Conservation (phyloP, 202 grass and related monocot genomes). For the Eragrostis tef region DNA sequence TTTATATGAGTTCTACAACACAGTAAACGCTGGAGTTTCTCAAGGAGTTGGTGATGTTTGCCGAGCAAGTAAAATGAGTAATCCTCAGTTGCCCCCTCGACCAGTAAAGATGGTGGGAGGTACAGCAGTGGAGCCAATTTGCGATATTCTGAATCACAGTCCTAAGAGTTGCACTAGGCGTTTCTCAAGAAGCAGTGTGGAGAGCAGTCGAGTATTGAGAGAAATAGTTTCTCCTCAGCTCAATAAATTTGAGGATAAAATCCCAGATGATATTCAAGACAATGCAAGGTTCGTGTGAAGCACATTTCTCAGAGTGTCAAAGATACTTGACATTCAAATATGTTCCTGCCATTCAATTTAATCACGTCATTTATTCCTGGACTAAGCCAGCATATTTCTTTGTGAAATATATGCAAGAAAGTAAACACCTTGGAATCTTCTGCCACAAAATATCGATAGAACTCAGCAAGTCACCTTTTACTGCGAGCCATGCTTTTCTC, state of each 20-base stretch:
- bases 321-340: neutral
- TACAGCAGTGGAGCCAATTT: slow-evolving; percentile 52
- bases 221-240: slow-evolving; percentile 67
- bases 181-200: slow-evolving; percentile 60
- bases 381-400: slow-evolving; percentile 5
- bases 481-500: neutral
- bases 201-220: slow-evolving; percentile 59
- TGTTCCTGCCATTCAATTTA: neutral
- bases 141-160: slow-evolving; percentile 56
- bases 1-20: slow-evolving; percentile 93
- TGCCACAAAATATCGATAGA: slow-evolving; percentile 1
- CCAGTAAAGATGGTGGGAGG: slow-evolving; percentile 43
- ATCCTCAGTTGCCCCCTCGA: slow-evolving; percentile 55
- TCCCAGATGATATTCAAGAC: slow-evolving; percentile 57
- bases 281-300: slow-evolving; percentile 57
- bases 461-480: neutral
- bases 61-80: slow-evolving; percentile 49
- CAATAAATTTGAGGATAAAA: slow-evolving; percentile 52
- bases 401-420: slow-evolving; percentile 18
- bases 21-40: slow-evolving; percentile 60
- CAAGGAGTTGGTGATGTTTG: slow-evolving; percentile 50
- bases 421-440: neutral
- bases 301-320: neutral
- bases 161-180: slow-evolving; percentile 54
- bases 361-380: neutral